Evolutionary conservation across 768 basidiomycete species (phyloP).

Genomic region (Russula abietina): DNA sequence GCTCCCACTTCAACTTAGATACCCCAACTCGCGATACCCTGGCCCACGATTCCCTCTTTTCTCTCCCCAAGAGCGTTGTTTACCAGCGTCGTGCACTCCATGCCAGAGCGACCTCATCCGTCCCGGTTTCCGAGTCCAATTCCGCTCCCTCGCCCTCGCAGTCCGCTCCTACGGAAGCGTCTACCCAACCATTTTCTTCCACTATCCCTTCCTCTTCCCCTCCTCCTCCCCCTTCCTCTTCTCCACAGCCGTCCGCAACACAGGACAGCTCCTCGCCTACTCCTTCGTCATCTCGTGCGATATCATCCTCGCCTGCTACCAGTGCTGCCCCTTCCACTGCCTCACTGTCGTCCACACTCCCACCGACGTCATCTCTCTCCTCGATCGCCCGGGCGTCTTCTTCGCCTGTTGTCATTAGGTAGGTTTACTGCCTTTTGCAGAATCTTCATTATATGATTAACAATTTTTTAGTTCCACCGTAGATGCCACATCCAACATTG

Average conservation of each 20-base stretch:
- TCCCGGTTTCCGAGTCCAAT: neutral
- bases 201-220: neutral
- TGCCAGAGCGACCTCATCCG: neutral
- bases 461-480: neutral
- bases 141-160: neutral
- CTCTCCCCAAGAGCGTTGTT: neutral
- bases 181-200: neutral
- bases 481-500: neutral
- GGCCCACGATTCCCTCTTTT: neutral
- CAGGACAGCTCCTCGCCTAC: neutral
- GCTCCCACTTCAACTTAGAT: neutral
- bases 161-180: neutral
- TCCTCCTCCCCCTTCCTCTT: neutral
- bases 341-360: neutral
- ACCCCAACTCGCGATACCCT: neutral
- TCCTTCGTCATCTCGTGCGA: neutral
- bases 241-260: neutral
- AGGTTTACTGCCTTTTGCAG: neutral
- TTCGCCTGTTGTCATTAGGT: neutral
- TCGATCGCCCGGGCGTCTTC: neutral
- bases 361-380: neutral
- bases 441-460: neutral
- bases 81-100: constrained; percentile 2
- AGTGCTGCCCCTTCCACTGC: neutral
- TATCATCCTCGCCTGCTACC: neutral